phyloP scores from a whole-genome alignment of 2,329 filamentous ascomycete species.

The Clonostachys rosea region DNA sequence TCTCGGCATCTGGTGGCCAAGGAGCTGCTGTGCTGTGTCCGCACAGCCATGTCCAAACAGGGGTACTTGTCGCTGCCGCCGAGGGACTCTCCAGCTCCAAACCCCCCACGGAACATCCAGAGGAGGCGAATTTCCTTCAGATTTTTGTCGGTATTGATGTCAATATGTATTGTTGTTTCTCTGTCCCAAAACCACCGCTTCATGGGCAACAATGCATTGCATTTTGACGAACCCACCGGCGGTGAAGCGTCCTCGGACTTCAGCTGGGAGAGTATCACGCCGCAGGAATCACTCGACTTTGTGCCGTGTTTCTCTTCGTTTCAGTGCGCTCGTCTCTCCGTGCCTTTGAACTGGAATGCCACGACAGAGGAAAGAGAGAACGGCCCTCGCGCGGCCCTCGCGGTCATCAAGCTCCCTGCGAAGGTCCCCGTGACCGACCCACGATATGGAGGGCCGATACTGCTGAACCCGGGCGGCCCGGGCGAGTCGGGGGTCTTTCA shows the following conservation, averaged over 20 bases:
- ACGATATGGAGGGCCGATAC: constrained; percentile 32
- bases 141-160: no score
- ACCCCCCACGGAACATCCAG: no score
- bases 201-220: no score
- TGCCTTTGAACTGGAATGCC: constrained; percentile 35
- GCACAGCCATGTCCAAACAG: no score
- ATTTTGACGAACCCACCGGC: no score
- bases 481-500: constrained; percentile 30
- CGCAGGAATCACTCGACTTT: constrained; percentile 27
- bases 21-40: no score
- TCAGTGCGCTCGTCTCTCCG: constrained; percentile 33
- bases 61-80: no score
- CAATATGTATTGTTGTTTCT: no score
- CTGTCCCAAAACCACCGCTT: no score
- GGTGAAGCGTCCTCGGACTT: constrained; percentile 10
- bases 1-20: no score
- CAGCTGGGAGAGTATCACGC: constrained; percentile 25
- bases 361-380: constrained; percentile 11
- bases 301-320: constrained; percentile 29
- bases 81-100: no score
- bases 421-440: constrained; percentile 27
- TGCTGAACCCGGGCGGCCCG: constrained; percentile 40
- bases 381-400: constrained; percentile 25
- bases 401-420: constrained; percentile 33
- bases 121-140: no score